Evolutionary conservation across 306 rosid species (phyloP), one percentile per base, ranked within the genome.

Genomic region (Trifolium dubium): DNA sequence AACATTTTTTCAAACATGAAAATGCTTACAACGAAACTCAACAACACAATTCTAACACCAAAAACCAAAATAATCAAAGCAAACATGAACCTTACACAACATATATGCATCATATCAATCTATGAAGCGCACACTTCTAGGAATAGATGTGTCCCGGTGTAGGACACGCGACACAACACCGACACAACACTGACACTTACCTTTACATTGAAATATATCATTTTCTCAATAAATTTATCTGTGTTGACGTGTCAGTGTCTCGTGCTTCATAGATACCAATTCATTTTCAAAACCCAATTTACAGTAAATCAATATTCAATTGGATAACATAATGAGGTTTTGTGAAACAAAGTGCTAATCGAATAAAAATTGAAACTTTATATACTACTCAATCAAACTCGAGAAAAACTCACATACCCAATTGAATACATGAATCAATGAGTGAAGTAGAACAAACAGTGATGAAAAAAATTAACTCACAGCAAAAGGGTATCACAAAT

Each of bases 401-500:
- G 3, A 19, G 44, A 18, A 15, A 60, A 39, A 44, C 61, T 8
- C n/a, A 54, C 51, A 67, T 15, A 76, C 78, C 81, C 76, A 71
- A 53, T 67, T 50, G 6, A 64, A 54, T 47, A 41, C 15, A 28
- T 12, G 77, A 83, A 76, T 79, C 79, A 71, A 43, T 1, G 60
- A 83, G 35, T 39, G 29, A n/a, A n/a, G 58, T 32, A 23, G 69
- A 66, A 67, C 10, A 62, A 66, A 75, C 17, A 59, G 66, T 56
- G 12, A 6, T 71, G 50, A 50, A 31, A 40, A 70, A 49, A 50
- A 79, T 32, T 53, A 50, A 43, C 47, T 37, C 29, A 37, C 5
- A 4, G 69, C 43, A 80, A 73, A 77, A 69, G 76, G 80, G 68
- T 35, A 55, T 68, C 71, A 39, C 56, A 31, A 66, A 77, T 73